Conservation (phyloP, 768 basidiomycete genomes). For the Auricularia cornea region DNA sequence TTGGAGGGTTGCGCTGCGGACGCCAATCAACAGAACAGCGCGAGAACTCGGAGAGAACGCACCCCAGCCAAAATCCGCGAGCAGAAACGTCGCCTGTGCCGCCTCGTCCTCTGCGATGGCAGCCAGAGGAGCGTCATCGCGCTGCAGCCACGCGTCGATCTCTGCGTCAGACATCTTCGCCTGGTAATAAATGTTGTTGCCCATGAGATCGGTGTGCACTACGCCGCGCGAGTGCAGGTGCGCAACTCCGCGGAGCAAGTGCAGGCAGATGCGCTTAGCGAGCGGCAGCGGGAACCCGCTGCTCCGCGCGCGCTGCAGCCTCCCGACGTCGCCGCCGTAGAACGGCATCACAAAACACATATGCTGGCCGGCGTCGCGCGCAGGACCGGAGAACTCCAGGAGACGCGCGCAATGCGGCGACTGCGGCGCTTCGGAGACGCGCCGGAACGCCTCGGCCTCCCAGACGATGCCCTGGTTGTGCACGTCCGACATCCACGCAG, state of each 20-base stretch:
- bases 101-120: constrained; percentile 2
- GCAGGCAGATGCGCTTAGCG: no score
- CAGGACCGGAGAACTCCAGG: constrained; percentile 1
- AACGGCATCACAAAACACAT: constrained; percentile 19
- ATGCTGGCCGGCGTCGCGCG: constrained; percentile 3
- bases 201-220: constrained; percentile 3
- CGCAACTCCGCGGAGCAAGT: constrained; percentile 1
- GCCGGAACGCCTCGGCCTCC: no score
- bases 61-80: constrained; percentile 8
- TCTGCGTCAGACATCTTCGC: no score
- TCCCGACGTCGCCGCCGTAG: constrained; percentile 17
- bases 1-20: neutral
- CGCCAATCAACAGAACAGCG: no score
- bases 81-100: neutral
- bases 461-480: no score
- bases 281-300: no score
- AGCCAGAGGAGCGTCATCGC: neutral
- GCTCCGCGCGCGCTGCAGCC: no score
- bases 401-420: constrained; percentile 3
- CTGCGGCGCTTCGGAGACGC: no score
- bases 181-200: neutral
- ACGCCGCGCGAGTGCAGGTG: constrained; percentile 3
- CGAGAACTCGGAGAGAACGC: no score
- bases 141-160: neutral
- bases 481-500: neutral